Base-by-base conservation (phyloP, 2,329 filamentous ascomycete genomes). In the Neofusicoccum laricinum region DNA sequence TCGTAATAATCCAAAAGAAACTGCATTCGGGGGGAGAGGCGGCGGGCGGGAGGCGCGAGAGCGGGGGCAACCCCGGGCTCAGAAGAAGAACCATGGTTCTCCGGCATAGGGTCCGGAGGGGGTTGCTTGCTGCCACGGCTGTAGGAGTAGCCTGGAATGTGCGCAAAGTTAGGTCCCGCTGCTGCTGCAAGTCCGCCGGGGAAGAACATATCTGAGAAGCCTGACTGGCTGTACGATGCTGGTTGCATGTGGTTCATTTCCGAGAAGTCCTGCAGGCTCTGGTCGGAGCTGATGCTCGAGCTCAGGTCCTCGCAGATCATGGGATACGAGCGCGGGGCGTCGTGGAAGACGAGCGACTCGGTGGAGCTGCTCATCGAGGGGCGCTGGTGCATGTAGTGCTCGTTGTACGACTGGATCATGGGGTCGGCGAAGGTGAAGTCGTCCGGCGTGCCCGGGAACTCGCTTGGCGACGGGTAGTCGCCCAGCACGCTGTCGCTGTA, bases 1-100 rank as follows among this genome's bases (percentile, higher is more conserved):
- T 93, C 90, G 78, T 96, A 97, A 78, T 97, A 97, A 74, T 96
- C 90, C 81, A 97, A 90, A 73, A 97, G 89, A 77, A 90, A 96
- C 68, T 90, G 89, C 81, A 96, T 90, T 73, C 92, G 90, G 65
- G 89, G 87, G 66, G 91, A 88, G 71, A 91, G 80, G 69, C 82
- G 80, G 86, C 61, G 62, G 50, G 32, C 14, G 14, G 55, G 46
- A 21, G 41, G 48, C 30, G 48, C 21, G 36, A 51, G n/a, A n/a
- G 21, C 43, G 36, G 50, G 55, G 34, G 38, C 48, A 53, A 41
- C 38, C 8, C 32, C 50, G 36, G 34, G 36, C 59, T 65, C 53
- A 63, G 59, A 40, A 67, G 69, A 67, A 38, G 68, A 48, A 21
- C 63, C 63, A 64, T 34, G 43, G 63, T 17, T 64, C 63, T 45